Evolutionary conservation across 2,329 filamentous ascomycete species (phyloP), one percentile per base, ranked within the genome.

Genomic region (Scytalidium sp.): DNA sequence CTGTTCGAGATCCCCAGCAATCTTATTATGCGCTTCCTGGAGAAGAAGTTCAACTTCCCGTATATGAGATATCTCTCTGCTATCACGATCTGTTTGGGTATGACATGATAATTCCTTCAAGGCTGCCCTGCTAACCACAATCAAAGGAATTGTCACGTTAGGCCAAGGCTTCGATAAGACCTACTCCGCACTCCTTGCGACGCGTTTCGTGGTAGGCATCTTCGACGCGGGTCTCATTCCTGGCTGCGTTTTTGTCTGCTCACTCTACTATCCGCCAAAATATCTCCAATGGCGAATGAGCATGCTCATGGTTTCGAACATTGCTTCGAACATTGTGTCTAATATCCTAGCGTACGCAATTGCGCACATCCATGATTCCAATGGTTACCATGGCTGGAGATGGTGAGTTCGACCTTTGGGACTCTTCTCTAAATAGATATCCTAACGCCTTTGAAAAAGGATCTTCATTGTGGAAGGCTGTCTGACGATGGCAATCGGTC

Each of bases 101-200:
- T 36, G 32, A n/a, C 15, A 36, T 36, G 17, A 8, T 36, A 36
- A 36, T 36, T 36, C 15, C 32, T n/a, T 36, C 15, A 9, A 36
- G 17, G 32, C 32, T 36, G 32, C 32, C 32, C 32, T 36, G 15
- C 32, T 49, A 19, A 43, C 43, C 47, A 23, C 10, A 3, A 40
- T 19, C 9, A 19, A 39, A 60, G 62, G 58, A 21, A 19, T 60
- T 19, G 52, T 61, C 17, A 64, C 60, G 4, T 44, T 63, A 2
- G 53, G 51, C 10, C 60, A 63, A 47, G 62, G 55, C 2, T 62
- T 64, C 19, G 56, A 60, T 2, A 45, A 54, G n/a, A 94, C 81
- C 63, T 96, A 90, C 69, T 72, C 76, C 40, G 89, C 89, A 2
- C 72, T 96, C 22, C 75, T 96, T 46, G 77, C 84, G 0, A 89